Conservation (phyloP, 208 protist species). For the Acanthamoeba castellanii region DNA sequence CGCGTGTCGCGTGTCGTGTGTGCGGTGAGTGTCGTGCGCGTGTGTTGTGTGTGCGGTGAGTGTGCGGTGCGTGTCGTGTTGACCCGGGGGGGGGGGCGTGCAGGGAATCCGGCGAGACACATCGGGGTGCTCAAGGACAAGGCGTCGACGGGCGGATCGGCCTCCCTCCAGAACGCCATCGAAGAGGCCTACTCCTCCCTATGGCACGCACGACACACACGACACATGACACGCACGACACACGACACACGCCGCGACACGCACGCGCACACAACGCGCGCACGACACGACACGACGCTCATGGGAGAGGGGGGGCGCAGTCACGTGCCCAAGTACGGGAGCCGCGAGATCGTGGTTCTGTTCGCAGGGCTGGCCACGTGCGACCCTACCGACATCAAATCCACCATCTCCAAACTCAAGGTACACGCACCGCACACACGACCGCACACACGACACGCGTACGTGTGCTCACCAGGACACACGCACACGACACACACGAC, state of each 20-base stretch:
- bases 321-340: slow-evolving; percentile 88
- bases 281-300: no score
- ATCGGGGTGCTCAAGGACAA: slow-evolving; percentile 75
- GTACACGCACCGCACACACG: not conserved
- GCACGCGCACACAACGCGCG: no score
- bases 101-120: slow-evolving; percentile 75
- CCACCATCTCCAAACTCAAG: slow-evolving; percentile 85
- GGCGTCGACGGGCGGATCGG: slow-evolving; percentile 80
- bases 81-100: slow-evolving; percentile 1
- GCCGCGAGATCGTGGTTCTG: slow-evolving; percentile 89
- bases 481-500: not conserved
- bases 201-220: slow-evolving; percentile 73
- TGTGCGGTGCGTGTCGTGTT: not conserved
- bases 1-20: no score
- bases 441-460: not conserved
- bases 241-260: no score
- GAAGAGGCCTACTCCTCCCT: slow-evolving; percentile 84
- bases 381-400: slow-evolving; percentile 89
- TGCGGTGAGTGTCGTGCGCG: not conserved
- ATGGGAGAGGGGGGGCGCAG: no score
- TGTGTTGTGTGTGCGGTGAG: no score
- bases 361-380: slow-evolving; percentile 84
- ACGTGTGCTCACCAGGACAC: not conserved
- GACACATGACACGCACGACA: no score
- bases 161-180: slow-evolving; percentile 90